Conservation (phyloP, 306 rosid genomes). For the Rosa multiflora region DNA sequence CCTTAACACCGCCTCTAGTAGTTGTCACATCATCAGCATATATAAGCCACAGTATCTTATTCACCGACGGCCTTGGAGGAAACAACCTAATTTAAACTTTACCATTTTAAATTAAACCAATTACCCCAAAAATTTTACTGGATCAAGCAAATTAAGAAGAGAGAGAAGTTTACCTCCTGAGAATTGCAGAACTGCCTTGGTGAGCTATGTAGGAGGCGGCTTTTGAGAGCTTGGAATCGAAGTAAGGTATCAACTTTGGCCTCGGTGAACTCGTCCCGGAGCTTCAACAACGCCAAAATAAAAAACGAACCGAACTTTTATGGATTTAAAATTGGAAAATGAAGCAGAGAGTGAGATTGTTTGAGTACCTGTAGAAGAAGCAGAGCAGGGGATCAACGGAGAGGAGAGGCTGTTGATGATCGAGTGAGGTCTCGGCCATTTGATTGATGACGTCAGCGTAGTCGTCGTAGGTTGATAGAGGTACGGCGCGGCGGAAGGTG, state of each 20-base stretch:
- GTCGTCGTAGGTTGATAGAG: slow-evolving; percentile 52
- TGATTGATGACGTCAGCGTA: slow-evolving; percentile 43
- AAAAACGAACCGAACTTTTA: not conserved
- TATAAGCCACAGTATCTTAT: slow-evolving; percentile 50
- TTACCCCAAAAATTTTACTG: not conserved
- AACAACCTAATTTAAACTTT: slow-evolving; percentile 31
- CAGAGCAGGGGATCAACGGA: slow-evolving; percentile 64
- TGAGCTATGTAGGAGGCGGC: slow-evolving; percentile 52
- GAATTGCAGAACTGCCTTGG: slow-evolving; percentile 41
- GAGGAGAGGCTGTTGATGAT: slow-evolving; percentile 39
- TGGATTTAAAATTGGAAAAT: not conserved
- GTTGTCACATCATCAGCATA: slow-evolving; percentile 53
- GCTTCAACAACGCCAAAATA: slow-evolving; percentile 27
- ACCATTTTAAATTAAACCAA: slow-evolving; percentile 7
- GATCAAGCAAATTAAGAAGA: not conserved
- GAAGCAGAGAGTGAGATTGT: not conserved
- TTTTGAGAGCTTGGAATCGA: slow-evolving; percentile 53
- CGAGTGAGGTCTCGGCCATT: slow-evolving; percentile 32
- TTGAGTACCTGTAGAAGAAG: slow-evolving; percentile 60
- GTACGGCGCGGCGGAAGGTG: slow-evolving; percentile 41
- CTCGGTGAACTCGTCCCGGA: slow-evolving; percentile 58
- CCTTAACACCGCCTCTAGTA: slow-evolving; percentile 59
- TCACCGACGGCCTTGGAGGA: slow-evolving; percentile 49
- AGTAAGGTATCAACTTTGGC: slow-evolving; percentile 67
- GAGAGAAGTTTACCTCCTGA: slow-evolving; percentile 39